These are phyloP conservation scores for Ganoderma sinense DNA, from an alignment of 1,284 basidiomycete species.

Conservation along the genomic window DNA sequence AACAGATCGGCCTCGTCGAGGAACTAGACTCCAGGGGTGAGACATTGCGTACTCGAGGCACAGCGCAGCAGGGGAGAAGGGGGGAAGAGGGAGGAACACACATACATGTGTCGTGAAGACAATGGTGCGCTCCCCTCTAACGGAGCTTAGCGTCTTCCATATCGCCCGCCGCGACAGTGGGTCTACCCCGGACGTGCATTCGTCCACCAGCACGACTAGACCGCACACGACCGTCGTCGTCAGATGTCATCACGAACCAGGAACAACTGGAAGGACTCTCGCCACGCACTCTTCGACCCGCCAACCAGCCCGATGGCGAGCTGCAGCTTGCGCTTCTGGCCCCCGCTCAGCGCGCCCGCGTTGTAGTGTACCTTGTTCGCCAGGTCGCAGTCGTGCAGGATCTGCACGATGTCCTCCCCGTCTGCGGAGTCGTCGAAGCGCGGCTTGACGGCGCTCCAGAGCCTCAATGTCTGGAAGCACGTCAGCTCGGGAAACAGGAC, in stretches of 20 bases:
- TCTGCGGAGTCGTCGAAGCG: slow-evolving; percentile 47
- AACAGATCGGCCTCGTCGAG: slow-evolving; percentile 84
- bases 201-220: slow-evolving; percentile 76
- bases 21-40: slow-evolving; percentile 50
- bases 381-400: slow-evolving; percentile 77
- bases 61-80: neutral
- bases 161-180: slow-evolving; percentile 80
- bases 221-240: too few relatives aligned
- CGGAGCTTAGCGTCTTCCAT: slow-evolving; percentile 76
- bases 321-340: slow-evolving; percentile 85
- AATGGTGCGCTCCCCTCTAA: slow-evolving; percentile 68
- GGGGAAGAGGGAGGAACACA: neutral
- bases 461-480: slow-evolving; percentile 74
- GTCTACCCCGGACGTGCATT: slow-evolving; percentile 84
- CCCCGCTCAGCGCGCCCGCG: slow-evolving; percentile 74
- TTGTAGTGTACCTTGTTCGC: slow-evolving; percentile 71
- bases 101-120: slow-evolving; percentile 74
- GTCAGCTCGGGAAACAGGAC: slow-evolving; percentile 82
- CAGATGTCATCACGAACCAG: neutral
- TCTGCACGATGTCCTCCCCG: slow-evolving; percentile 64
- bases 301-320: slow-evolving; percentile 81
- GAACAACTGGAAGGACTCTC: neutral
- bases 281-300: slow-evolving; percentile 65
- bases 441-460: slow-evolving; percentile 77
- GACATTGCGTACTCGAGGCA: slow-evolving; percentile 7